Percentiles rank a stretch among this genome's conserved stretches.
These are phyloP conservation scores for Phialophora macrospora DNA, from an alignment of 2,329 filamentous ascomycete species.

Conservation along the genomic window DNA sequence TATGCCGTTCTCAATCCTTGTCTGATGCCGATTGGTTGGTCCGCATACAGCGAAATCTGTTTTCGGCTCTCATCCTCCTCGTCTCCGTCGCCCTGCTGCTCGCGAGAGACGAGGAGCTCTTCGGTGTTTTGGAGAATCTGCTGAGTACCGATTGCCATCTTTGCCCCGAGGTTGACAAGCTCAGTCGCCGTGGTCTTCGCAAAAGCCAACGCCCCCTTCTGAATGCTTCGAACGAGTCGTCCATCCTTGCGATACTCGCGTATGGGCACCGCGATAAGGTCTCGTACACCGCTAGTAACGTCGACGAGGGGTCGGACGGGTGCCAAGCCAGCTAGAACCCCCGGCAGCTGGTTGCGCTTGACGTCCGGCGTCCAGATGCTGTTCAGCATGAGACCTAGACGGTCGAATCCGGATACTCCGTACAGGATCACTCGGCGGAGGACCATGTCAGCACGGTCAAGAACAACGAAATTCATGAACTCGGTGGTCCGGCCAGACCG, in stretches of 20 bases:
- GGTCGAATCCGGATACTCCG: conserved; percentile 87
- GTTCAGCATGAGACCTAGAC: conserved; percentile 85
- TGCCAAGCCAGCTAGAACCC: conserved; percentile 84
- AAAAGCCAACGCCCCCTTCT: conserved; percentile 88
- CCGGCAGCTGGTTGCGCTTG: conserved; percentile 82
- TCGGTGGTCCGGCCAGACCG: conserved; percentile 93
- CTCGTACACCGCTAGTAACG: conserved; percentile 81
- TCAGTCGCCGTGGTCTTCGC: conserved; percentile 92
- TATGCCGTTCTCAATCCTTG: conserved; percentile 86
- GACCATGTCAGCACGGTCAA: conserved; percentile 85
- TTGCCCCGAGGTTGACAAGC: conserved; percentile 91
- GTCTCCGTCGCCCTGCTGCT: conserved; percentile 62
- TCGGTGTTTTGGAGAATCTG: conserved; percentile 90
- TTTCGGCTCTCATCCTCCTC: conserved; percentile 72
- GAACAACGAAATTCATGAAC: conserved; percentile 97
- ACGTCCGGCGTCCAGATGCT: conserved; percentile 97
- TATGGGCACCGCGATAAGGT: conserved; percentile 87
- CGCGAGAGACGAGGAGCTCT: conserved; percentile 65
- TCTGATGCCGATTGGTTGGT: conserved; percentile 87
- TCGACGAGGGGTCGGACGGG: conserved; percentile 90
- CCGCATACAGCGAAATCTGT: conserved; percentile 87
- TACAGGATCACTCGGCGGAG: conserved; percentile 91
- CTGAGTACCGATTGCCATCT: conserved; percentile 91
- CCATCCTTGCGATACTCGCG: conserved; percentile 94
- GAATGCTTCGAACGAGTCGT: conserved; percentile 84